Percentiles rank a stretch among this genome's conserved stretches.
Conservation (phyloP, 2,329 filamentous ascomycete species). For the Xylaria sp. region DNA sequence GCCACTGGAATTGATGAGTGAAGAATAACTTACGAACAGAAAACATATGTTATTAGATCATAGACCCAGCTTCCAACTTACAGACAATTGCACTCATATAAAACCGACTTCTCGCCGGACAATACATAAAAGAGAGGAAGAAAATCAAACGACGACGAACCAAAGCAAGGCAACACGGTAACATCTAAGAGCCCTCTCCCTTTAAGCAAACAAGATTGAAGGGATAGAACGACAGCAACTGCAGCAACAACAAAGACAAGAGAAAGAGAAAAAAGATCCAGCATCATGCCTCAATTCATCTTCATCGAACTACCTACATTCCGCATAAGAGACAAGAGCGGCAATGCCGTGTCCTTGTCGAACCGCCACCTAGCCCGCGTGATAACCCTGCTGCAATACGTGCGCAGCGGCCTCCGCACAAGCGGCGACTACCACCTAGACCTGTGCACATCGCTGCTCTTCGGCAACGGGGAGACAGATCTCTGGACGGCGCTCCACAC, state of each 20-base stretch:
- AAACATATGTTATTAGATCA: not conserved
- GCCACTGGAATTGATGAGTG: not conserved
- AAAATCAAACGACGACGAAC: not conserved
- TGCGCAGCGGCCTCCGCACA: constrained; percentile 41
- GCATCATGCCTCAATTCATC: constrained; percentile 45
- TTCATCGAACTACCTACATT: constrained; percentile 48
- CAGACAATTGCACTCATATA: not conserved
- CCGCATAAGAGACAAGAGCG: constrained; percentile 44
- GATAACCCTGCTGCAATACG: constrained; percentile 43
- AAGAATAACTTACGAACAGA: not conserved
- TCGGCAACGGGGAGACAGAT: constrained; percentile 46
- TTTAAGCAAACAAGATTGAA: not conserved
- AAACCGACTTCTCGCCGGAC: not conserved
- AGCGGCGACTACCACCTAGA: constrained; percentile 41
- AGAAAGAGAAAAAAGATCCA: too few species aligned
- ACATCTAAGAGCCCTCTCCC: not conserved
- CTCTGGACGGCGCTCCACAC: constrained; percentile 43
- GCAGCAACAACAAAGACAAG: not conserved
- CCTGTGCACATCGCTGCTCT: constrained; percentile 45
- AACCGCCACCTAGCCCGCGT: constrained; percentile 42
- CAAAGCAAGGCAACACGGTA: not conserved
- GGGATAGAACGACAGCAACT: not conserved
- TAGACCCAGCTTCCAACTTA: not conserved
- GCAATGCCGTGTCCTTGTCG: constrained; percentile 41
- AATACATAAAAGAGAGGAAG: not conserved